A percentile compares a stretch with the other conserved stretches of the same genome.
Conservation (phyloP, 2,329 filamentous ascomycete species). For the Pseudogymnoascus sp. region DNA sequence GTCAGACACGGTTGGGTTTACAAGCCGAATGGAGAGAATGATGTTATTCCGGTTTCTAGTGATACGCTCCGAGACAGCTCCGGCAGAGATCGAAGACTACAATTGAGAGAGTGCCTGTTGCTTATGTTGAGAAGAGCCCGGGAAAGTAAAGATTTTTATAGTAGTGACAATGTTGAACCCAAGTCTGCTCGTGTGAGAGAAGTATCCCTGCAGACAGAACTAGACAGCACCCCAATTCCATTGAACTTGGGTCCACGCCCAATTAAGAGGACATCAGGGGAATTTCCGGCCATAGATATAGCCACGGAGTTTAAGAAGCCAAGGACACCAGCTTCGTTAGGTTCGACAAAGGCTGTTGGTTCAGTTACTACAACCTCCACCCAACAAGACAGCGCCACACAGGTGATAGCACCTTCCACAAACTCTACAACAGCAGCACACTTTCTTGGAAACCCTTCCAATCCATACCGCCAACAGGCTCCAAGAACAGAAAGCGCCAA, state of each 20-base stretch:
- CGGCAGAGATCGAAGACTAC: background rate
- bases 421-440: slow-evolving; percentile 9
- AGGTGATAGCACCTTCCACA: background rate
- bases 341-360: background rate
- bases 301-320: background rate
- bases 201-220: background rate
- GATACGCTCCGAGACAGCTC: background rate
- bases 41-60: slow-evolving; percentile 11
- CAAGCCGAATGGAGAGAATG: slow-evolving; percentile 14
- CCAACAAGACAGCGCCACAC: background rate
- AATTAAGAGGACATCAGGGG: background rate
- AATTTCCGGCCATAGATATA: background rate
- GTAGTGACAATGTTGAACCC: background rate
- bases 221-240: background rate
- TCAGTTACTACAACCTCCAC: background rate
- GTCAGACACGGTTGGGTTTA: slow-evolving; percentile 10
- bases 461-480: background rate
- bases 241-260: background rate
- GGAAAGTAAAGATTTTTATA: background rate
- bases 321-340: background rate
- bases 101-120: slow-evolving; percentile 4
- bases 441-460: background rate
- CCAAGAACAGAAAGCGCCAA: slow-evolving; percentile 8
- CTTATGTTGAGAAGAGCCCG: background rate
- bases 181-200: background rate